Evolutionary conservation across 768 basidiomycete species (phyloP).

Genomic region (Scleroderma citrinum): DNA sequence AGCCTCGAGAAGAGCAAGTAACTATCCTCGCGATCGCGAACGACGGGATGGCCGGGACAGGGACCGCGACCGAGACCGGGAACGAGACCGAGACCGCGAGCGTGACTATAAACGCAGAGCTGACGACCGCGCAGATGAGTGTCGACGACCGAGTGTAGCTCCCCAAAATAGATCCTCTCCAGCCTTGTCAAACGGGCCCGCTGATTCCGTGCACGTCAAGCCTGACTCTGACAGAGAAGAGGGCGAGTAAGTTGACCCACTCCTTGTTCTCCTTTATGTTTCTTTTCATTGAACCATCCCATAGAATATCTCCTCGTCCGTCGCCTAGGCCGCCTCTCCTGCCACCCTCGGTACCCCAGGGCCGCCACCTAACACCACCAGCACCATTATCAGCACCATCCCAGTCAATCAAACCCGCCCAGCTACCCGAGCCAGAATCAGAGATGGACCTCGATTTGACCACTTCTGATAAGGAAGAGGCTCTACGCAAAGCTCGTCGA

Average conservation of each 20-base stretch:
- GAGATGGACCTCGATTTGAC: slow-evolving; percentile 54
- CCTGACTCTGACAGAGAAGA: slow-evolving; percentile 71
- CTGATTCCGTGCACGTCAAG: slow-evolving; percentile 9
- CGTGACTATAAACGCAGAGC: slow-evolving; percentile 27
- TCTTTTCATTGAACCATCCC: background rate
- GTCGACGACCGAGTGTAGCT: slow-evolving; percentile 17
- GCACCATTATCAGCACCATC: slow-evolving; percentile 19
- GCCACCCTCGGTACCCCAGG: background rate
- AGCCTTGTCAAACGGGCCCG: slow-evolving; percentile 17
- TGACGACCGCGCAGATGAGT: slow-evolving; percentile 23
- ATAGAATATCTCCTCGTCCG: slow-evolving; percentile 61
- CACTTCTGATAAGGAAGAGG: slow-evolving; percentile 45
- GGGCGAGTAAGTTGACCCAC: slow-evolving; percentile 75
- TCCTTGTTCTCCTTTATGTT: background rate
- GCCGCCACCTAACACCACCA: background rate
- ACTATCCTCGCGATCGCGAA: slow-evolving; percentile 24
- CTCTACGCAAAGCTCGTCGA: slow-evolving; percentile 59
- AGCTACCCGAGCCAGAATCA: slow-evolving; percentile 27
- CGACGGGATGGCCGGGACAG: slow-evolving; percentile 21
- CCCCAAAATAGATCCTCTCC: slow-evolving; percentile 7
- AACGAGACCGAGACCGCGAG: slow-evolving; percentile 4
- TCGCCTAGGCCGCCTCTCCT: slow-evolving; percentile 21
- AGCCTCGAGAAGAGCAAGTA: slow-evolving; percentile 30
- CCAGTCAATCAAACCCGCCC: slow-evolving; percentile 12
- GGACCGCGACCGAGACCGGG: slow-evolving; percentile 24